Evolutionary conservation across 2,329 filamentous ascomycete genomes (phyloP), one percentile per base, ranked within the genome.

Genomic region (Trichoderma sp.): DNA sequence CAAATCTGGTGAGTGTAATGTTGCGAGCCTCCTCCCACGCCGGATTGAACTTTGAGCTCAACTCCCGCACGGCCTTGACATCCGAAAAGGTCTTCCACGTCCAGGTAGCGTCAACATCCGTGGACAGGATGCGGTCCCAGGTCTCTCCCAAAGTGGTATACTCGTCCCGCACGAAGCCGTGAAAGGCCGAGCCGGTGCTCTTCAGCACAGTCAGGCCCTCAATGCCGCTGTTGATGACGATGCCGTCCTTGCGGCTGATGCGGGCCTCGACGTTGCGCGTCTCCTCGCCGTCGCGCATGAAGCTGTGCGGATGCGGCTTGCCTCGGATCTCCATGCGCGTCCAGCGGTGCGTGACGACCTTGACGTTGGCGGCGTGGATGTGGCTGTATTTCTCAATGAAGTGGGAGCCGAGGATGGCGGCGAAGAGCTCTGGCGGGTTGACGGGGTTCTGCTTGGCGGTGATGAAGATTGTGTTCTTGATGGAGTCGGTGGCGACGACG

Each of bases 401-500:
- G 85, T 99, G 96, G 73, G 89, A 87, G 75, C 92, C 94, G 65
- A 99, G 85, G 75, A 92, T 91, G 76, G 91, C 88, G 73, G 92
- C 95, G 80, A 93, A 99, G 72, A 97, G 89, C 85, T 99, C 96
- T 0, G 96, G 95, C 19, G 96, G 94, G 74, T 91, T 93, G 75
- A 99, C 92, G 40, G 94, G 92, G 83, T 96, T 86, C 82, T 96
- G 91, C 84, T 97, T 97, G 77, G 96, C 95, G 78, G 93, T 91
- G 83, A 99, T 94, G 85, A 96, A 97, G 78, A 92, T 90, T 75
- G 92, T 98, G 83, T 99, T 97, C 85, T 99, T 99, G 84, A 98
- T 97, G 31, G 94, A 95, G 82, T 99, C 96, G 71, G 96, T 99
- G 72, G 96, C 94, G 71, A 99, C 95, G 70, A 99, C 89, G 73